These are phyloP conservation scores for Tolypocladium ovalisporum DNA, from an alignment of 2,329 filamentous ascomycete genomes.

Conservation along the genomic window DNA sequence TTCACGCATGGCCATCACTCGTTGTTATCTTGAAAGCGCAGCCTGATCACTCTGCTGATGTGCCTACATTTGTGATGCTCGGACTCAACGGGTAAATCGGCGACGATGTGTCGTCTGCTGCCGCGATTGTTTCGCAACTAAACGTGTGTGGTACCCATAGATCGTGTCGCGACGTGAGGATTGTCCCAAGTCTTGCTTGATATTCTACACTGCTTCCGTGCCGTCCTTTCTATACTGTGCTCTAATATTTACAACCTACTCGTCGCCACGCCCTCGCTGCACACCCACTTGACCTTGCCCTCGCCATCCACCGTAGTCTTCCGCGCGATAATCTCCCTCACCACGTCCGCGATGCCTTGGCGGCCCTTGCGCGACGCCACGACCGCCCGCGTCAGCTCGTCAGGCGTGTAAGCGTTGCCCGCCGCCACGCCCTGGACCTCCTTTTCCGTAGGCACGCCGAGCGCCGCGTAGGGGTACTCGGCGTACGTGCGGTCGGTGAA, in stretches of 20 bases:
- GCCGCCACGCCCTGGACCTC: slow-evolving; percentile 39
- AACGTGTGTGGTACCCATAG: too few species aligned
- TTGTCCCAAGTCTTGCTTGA: background rate
- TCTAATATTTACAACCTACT: slow-evolving; percentile 19
- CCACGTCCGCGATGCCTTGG: slow-evolving; percentile 58
- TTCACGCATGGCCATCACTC: background rate
- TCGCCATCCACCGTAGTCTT: slow-evolving; percentile 41
- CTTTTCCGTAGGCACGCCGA: slow-evolving; percentile 64
- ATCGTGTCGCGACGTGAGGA: too few species aligned
- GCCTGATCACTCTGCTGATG: background rate
- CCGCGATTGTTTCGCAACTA: background rate
- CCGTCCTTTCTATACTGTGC: background rate
- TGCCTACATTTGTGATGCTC: background rate
- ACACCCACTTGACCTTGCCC: slow-evolving; percentile 30
- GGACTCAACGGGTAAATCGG: background rate
- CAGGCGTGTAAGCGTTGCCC: slow-evolving; percentile 27
- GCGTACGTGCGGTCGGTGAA: slow-evolving; percentile 52
- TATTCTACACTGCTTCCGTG: background rate
- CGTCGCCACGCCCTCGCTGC: slow-evolving; percentile 14
- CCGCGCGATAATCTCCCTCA: slow-evolving; percentile 55
- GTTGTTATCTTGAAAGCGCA: background rate
- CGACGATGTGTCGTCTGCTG: background rate
- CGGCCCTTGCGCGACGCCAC: slow-evolving; percentile 48
- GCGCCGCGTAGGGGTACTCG: slow-evolving; percentile 60
- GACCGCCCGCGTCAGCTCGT: slow-evolving; percentile 54